A percentile compares a stretch with the other conserved stretches of the same genome.
Conservation (phyloP, 306 rosid genomes). For the Lablab purpureus region DNA sequence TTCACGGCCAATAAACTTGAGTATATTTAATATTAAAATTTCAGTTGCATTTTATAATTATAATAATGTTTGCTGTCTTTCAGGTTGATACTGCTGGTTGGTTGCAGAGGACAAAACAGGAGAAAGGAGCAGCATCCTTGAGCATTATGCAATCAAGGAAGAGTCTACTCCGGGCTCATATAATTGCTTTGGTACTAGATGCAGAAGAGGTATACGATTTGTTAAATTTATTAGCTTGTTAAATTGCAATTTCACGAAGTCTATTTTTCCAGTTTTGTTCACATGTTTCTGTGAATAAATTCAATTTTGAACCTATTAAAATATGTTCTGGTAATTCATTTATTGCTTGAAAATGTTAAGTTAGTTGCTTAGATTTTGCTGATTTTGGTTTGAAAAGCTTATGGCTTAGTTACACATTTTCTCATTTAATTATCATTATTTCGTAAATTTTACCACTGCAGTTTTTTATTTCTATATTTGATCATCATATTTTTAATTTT, state of each 20-base stretch:
- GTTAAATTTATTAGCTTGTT: slow-evolving; percentile 14
- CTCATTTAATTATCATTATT: too few relatives aligned
- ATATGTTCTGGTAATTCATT: slow-evolving; percentile 35
- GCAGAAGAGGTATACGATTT: slow-evolving; percentile 78
- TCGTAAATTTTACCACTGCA: too few relatives aligned
- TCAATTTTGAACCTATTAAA: slow-evolving; percentile 8
- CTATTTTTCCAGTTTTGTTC: slow-evolving; percentile 17
- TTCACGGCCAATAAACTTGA: neutral
- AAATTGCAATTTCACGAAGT: slow-evolving; percentile 29
- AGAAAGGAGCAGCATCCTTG: slow-evolving; percentile 92
- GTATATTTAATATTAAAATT: slow-evolving; percentile 22
- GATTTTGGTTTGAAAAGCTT: slow-evolving; percentile 33
- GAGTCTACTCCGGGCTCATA: slow-evolving; percentile 93
- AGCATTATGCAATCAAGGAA: slow-evolving; percentile 93
- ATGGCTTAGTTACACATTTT: neutral
- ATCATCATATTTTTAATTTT: too few relatives aligned
- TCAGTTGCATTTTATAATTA: neutral
- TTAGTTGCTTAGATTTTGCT: neutral
- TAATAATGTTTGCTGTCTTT: slow-evolving; percentile 44
- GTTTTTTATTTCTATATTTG: too few relatives aligned
- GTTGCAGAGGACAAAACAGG: slow-evolving; percentile 88
- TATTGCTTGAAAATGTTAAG: slow-evolving; percentile 26
- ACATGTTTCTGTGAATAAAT: slow-evolving; percentile 20
- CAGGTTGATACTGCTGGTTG: slow-evolving; percentile 99
- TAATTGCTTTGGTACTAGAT: slow-evolving; percentile 93